phyloP scores from a whole-genome alignment of 352 stramenopile species.

The Globisporangium sylvaticum region DNA sequence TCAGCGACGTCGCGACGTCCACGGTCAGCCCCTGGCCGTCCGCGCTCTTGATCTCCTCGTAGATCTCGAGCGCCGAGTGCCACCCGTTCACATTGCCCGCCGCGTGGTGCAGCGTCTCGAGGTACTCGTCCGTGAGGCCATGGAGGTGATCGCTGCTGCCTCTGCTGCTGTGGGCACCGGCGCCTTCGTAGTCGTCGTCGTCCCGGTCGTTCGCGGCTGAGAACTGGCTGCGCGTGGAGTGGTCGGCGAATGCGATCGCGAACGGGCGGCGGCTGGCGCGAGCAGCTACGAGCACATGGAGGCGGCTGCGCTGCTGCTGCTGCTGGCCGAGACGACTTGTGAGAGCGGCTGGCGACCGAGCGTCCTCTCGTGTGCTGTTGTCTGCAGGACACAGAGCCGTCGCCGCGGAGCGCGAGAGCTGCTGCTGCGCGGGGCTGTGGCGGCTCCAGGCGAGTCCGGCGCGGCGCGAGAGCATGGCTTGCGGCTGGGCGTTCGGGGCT shows the following conservation, averaged over 20 bases:
- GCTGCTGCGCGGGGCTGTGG: neutral
- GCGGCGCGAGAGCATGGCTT: slow-evolving; percentile 15
- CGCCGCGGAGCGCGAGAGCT: neutral
- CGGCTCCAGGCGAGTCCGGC: slow-evolving; percentile 8
- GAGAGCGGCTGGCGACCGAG: neutral
- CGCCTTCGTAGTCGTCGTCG: slow-evolving; percentile 1
- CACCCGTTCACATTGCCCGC: slow-evolving; percentile 14
- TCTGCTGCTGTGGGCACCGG: neutral
- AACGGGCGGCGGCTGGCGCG: slow-evolving; percentile 4
- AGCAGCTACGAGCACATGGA: slow-evolving; percentile 16
- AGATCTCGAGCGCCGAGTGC: slow-evolving; percentile 50
- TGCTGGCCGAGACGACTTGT: neutral
- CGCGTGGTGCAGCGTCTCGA: slow-evolving; percentile 16
- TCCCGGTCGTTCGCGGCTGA: slow-evolving; percentile 11
- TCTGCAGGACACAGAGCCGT: neutral
- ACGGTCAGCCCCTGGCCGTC: slow-evolving; percentile 34
- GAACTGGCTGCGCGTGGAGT: slow-evolving; percentile 10
- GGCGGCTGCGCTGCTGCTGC: slow-evolving; percentile 1
- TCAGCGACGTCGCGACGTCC: slow-evolving; percentile 53
- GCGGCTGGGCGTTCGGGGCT: neutral
- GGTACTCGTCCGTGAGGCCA: slow-evolving; percentile 8
- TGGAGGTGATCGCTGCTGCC: neutral
- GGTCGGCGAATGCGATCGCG: neutral
- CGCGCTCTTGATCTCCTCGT: slow-evolving; percentile 35
- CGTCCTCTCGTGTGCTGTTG: neutral